Base-by-base conservation (phyloP, 2,329 filamentous ascomycete genomes). In the Trichophyton simii region DNA sequence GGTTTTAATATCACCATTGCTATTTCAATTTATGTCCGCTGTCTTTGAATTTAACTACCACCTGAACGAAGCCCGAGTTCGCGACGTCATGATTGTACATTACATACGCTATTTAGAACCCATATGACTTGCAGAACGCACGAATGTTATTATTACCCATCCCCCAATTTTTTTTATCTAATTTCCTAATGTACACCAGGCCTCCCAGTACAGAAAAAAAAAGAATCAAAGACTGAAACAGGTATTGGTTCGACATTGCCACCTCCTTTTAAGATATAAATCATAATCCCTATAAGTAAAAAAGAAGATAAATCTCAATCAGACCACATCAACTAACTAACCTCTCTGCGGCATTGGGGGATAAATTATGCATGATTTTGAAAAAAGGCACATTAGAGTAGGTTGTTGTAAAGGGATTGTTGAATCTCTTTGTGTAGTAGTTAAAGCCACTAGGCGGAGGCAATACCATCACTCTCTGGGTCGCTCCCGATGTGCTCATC, bases 151-250 rank as follows among this genome's bases (percentile, higher is more conserved):
- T 38, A 55, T 55, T 55, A 9, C 28, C 52, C 13, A 28, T 55
- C 52, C 52, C 52, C 52, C 52, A n/a, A 9, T 20, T 55, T 36
- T 55, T 55, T 55, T 55, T 55, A 55, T 55, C 52, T 55, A 55
- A 36, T 55, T 55, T 55, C 52, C 52, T 55, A 55, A 36, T 55
- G 31, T 55, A 55, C 52, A 55, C 34, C 52, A 55, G 18, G 34
- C 15, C 31, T 20, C 28, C 25, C 52, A 55, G 20, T 9, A 36
- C 25, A 55, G 28, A 31, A 34, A 55, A 18, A 18, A 18, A 3
- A 36, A 22, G 18, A 55, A 38, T 34, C 52, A 55, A 55, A 20
- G 25, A 55, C 31, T 55, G 15, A 55, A 55, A 55, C 52, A 36
- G 15, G 3, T 55, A 9, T 55, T 55, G 18, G 15, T 55, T 20